A percentile compares a stretch with the other conserved stretches of the same genome.
phyloP scores from a whole-genome alignment of 1,284 basidiomycete species.

The Naganishia liquefaciens region DNA sequence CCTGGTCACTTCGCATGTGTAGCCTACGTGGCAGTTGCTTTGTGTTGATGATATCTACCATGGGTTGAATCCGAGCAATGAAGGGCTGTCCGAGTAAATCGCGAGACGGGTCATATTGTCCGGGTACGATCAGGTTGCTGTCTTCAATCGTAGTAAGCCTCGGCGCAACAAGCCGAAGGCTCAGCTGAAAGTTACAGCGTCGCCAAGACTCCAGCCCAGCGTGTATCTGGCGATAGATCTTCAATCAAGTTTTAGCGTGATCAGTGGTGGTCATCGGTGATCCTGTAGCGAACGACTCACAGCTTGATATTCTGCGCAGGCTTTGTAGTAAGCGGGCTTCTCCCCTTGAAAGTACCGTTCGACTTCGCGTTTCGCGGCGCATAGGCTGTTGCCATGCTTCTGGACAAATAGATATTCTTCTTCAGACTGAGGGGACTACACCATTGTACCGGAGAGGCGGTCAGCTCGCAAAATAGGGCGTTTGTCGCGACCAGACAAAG shows the following conservation, averaged over 20 bases:
- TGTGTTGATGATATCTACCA: constrained; percentile 43
- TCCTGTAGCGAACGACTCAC: not conserved
- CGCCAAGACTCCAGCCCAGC: constrained; percentile 43
- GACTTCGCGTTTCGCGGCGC: constrained; percentile 30
- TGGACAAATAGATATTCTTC: constrained; percentile 33
- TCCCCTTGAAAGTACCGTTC: constrained; percentile 29
- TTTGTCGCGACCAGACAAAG: not conserved
- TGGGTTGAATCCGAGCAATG: constrained; percentile 44
- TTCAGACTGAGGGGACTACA: constrained; percentile 29
- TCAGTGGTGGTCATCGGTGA: not conserved
- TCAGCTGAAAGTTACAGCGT: constrained; percentile 41
- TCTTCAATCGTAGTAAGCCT: constrained; percentile 42
- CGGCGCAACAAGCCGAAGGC: constrained; percentile 43
- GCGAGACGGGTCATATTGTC: constrained; percentile 46
- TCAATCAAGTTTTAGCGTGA: too few species aligned
- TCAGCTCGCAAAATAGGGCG: not conserved
- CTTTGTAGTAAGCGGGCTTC: constrained; percentile 32
- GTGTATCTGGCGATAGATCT: constrained; percentile 46
- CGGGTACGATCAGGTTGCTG: constrained; percentile 48
- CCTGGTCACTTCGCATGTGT: constrained; percentile 41
- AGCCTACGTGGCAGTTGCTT: constrained; percentile 44
- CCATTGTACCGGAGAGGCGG: too few species aligned
- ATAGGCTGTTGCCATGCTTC: constrained; percentile 29
- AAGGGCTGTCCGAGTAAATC: constrained; percentile 47
- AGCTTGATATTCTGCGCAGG: constrained; percentile 32